phyloP scores from a whole-genome alignment of 2,329 filamentous ascomycete species.

The Blastomyces parvus region DNA sequence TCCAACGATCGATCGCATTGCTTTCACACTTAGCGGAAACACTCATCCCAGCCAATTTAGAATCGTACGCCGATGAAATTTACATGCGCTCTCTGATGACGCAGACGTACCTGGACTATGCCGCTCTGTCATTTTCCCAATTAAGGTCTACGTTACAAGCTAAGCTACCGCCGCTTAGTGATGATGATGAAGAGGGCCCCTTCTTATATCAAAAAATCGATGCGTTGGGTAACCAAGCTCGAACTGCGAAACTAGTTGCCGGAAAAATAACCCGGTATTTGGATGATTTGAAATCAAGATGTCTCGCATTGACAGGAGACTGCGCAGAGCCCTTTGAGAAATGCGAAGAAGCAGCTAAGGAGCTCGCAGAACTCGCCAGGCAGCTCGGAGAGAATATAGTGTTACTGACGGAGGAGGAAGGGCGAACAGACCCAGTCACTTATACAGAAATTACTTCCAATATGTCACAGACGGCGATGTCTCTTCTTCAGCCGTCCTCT shows the following conservation, averaged over 20 bases:
- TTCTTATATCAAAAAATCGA: conserved; percentile 64
- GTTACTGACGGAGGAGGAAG: conserved; percentile 59
- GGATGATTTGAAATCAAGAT: conserved; percentile 66
- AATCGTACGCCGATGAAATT: conserved; percentile 67
- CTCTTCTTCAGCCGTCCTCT: conserved; percentile 22
- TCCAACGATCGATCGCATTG: conserved; percentile 75
- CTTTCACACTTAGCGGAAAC: conserved; percentile 79
- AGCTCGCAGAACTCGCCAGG: conserved; percentile 57
- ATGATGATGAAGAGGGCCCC: conserved; percentile 60
- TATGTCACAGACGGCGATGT: conserved; percentile 37
- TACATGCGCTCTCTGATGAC: conserved; percentile 67
- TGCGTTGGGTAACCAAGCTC: conserved; percentile 60
- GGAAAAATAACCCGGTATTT: conserved; percentile 68
- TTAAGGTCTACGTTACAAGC: conserved; percentile 58
- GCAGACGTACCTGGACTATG: conserved; percentile 72
- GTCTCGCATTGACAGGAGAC: conserved; percentile 61
- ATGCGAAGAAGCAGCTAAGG: conserved; percentile 54
- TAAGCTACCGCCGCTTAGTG: conserved; percentile 49
- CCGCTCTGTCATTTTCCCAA: conserved; percentile 57
- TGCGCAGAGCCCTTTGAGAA: conserved; percentile 60
- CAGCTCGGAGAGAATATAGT: conserved; percentile 59
- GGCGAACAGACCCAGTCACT: conserved; percentile 56
- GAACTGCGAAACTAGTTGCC: conserved; percentile 74
- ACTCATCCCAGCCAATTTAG: conserved; percentile 59
- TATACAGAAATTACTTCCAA: conserved; percentile 56